phyloP scores from a whole-genome alignment of 2,329 filamentous ascomycete species.

The Volutella citrinella region DNA sequence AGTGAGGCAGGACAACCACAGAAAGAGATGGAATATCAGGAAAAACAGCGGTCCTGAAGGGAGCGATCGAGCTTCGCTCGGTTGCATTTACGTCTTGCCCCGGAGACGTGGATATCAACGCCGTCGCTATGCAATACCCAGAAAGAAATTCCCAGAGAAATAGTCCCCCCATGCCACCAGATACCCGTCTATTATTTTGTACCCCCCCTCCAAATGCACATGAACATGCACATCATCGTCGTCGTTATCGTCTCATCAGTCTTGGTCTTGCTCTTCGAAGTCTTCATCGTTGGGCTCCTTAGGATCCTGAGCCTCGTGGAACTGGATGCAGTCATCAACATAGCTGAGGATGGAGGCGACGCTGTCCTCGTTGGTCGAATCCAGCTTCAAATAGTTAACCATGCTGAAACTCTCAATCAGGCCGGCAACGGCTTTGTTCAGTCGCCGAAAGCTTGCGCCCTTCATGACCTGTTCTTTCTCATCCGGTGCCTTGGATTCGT shows the following conservation, averaged over 20 bases:
- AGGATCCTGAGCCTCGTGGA: conserved; percentile 88
- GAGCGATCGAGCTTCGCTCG: conserved; percentile 11
- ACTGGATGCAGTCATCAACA: conserved; percentile 93
- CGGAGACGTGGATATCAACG: conserved; percentile 21
- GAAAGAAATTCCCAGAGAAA: conserved; percentile 18
- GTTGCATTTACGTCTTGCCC: conserved; percentile 17
- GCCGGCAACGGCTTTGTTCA: conserved; percentile 85
- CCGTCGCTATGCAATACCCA: conserved; percentile 28
- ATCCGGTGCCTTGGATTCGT: conserved; percentile 57
- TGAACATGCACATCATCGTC: too few species aligned
- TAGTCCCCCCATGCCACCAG: conserved; percentile 8
- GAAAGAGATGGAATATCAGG: conserved; percentile 17
- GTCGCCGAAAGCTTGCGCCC: conserved; percentile 73
- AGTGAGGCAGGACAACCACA: conserved; percentile 4
- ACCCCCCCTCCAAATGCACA: too few species aligned
- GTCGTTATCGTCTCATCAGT: too few species aligned
- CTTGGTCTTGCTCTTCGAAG: conserved; percentile 37
- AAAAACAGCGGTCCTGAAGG: too few species aligned
- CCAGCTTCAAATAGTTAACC: conserved; percentile 90
- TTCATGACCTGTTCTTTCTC: conserved; percentile 71
- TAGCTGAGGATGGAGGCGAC: conserved; percentile 81
- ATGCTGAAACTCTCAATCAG: conserved; percentile 98
- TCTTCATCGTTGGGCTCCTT: conserved; percentile 68
- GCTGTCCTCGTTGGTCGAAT: conserved; percentile 89
- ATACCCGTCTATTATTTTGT: conserved; percentile 6